Base-by-base conservation (phyloP, 2,329 filamentous ascomycete genomes). In the Penicillium sclerotigenum region DNA sequence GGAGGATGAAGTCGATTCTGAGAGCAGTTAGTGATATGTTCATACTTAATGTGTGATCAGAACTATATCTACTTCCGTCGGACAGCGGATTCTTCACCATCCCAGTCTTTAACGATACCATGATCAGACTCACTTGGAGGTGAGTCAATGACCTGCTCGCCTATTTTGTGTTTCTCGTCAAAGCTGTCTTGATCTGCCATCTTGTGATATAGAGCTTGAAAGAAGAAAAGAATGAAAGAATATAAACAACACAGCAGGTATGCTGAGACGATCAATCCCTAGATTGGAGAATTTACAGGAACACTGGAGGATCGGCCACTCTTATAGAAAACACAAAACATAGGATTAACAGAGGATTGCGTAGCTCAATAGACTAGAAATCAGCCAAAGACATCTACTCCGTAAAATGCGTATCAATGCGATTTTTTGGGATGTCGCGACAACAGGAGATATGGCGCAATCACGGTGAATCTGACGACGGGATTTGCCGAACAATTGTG, bases 1-100 rank as follows among this genome's bases (percentile, higher is more conserved):
- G 45, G 5, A 71, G 60, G 41, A 68, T 70, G 5, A 69, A 61
- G 51, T 71, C 69, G 16, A 71, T 52, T 29, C 68, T 71, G 3
- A 36, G 10, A 8, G 18, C 2, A 26, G 1, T 10, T 22, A 47
- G 48, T 41, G 14, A 22, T 8, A 24, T 36, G 28, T 13, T 33
- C 14, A 5, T 22, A 31, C 18, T 41, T 4, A 13, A 20, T 20
- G 14, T 3, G 2, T 22, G 33, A 28, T 34, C 3, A 40, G 26
- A 13, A 16, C 18, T 34, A 11, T 34, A 33, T 3, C 14, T 13
- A 60, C 67, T 69, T 71, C 45, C 61, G 61, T 24, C 59, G 59
- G 4, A 69, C 58, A 8, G 55, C 46, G 8, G 60, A 52, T 51
- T 70, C 68, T 52, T 70, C 68, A 0, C 48, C 50, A 38, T 66